phyloP scores from a whole-genome alignment of 1,284 basidiomycete genomes.

The Coniferiporia weirii region DNA sequence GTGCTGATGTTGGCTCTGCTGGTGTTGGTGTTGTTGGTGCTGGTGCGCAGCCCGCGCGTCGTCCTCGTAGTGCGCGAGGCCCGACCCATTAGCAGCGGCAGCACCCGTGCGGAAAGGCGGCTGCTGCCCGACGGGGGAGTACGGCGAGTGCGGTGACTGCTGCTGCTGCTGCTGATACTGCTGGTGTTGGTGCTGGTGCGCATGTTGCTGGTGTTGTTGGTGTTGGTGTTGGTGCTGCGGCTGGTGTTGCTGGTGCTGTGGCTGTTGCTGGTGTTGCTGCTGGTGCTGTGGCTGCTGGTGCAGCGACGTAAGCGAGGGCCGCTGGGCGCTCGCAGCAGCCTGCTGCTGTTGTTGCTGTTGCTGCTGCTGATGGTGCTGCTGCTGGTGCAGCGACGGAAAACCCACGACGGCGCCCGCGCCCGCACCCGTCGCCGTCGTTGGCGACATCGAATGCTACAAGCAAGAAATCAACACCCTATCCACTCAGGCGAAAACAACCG shows the following conservation, averaged over 20 bases:
- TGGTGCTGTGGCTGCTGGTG: background rate
- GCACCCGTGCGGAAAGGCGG: background rate
- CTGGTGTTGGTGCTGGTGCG: no score
- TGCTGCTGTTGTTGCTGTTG: constrained; percentile 5
- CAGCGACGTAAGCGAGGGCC: background rate
- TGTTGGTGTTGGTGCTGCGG: background rate
- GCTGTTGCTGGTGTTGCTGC: constrained; percentile 1
- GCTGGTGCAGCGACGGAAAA: background rate
- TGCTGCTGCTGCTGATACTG: constrained; percentile 6
- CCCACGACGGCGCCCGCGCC: background rate
- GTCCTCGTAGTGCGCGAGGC: background rate
- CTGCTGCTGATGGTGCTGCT: no score
- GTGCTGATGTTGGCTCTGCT: no score
- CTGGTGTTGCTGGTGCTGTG: background rate
- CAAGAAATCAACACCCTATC: background rate
- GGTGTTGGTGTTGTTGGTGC: no score
- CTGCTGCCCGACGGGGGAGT: background rate
- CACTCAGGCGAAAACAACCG: background rate
- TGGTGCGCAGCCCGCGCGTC: background rate
- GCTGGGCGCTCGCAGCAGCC: no score
- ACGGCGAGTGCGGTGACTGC: constrained; percentile 6
- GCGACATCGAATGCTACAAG: background rate
- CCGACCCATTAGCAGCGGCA: background rate
- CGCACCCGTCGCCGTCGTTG: constrained; percentile 1
- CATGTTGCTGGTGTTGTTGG: background rate